phyloP scores from a whole-genome alignment of 257 asterid genomes.

The Avicennia marina region DNA sequence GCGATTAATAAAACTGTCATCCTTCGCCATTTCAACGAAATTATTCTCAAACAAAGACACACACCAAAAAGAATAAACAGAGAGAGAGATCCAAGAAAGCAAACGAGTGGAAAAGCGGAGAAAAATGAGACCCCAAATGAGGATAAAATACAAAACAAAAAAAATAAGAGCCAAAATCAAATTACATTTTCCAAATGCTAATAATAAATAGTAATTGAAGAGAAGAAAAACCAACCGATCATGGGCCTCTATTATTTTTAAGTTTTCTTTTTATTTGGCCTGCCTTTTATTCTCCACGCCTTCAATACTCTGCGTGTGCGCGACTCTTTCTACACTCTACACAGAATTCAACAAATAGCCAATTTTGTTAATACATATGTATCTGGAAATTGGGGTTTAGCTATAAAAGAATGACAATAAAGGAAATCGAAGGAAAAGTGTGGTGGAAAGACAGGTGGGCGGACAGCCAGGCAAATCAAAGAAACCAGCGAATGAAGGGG shows the following conservation, averaged over 20 bases:
- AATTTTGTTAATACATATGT: too few relatives aligned
- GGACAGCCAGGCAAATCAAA: conserved; percentile 47
- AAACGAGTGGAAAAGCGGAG: conserved; percentile 6
- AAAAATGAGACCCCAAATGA: conserved; percentile 18
- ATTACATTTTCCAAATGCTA: conserved; percentile 6
- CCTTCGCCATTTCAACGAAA: conserved; percentile 27
- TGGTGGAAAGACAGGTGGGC: conserved; percentile 40
- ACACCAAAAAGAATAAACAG: neutral
- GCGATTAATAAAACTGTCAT: conserved; percentile 21
- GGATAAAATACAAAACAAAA: neutral
- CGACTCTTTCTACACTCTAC: conserved; percentile 12
- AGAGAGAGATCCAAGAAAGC: conserved; percentile 20
- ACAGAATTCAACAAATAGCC: too few relatives aligned
- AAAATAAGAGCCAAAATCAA: conserved; percentile 6
- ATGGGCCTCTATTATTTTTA: conserved; percentile 27
- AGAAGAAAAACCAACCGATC: conserved; percentile 38
- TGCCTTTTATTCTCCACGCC: conserved; percentile 29
- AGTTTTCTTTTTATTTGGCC: conserved; percentile 11
- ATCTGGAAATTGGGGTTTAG: conserved; percentile 20
- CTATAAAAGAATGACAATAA: conserved; percentile 17
- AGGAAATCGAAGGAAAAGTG: conserved; percentile 33
- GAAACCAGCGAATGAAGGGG: conserved; percentile 24
- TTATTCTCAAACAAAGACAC: neutral
- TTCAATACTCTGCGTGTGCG: conserved; percentile 33
- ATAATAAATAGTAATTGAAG: conserved; percentile 16